Evolutionary conservation across 2,329 filamentous ascomycete genomes (phyloP).

Genomic region (Verticillium tricorpus): DNA sequence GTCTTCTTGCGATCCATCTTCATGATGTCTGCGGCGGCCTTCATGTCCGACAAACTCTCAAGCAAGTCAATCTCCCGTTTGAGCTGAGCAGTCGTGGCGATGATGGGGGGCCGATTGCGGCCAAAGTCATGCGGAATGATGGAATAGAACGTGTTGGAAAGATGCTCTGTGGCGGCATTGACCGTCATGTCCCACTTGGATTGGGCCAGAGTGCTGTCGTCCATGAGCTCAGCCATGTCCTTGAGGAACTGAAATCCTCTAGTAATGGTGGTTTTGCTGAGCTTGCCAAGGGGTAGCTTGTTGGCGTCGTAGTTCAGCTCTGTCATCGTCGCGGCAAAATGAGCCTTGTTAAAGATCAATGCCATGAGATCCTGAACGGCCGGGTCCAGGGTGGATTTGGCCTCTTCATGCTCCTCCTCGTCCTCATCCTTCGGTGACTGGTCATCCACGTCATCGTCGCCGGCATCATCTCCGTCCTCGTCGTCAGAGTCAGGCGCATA

Average conservation of each 20-base stretch:
- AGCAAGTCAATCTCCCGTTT: slow-evolving; percentile 76
- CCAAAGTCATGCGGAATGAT: slow-evolving; percentile 80
- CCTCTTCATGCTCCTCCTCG: slow-evolving; percentile 19
- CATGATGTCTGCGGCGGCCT: slow-evolving; percentile 73
- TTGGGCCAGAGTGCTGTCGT: slow-evolving; percentile 42
- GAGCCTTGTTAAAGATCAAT: slow-evolving; percentile 77
- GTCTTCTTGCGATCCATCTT: slow-evolving; percentile 48
- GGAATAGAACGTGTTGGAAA: slow-evolving; percentile 78
- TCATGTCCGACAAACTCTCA: slow-evolving; percentile 80
- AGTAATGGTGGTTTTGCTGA: slow-evolving; percentile 73
- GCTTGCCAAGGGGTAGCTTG: slow-evolving; percentile 79
- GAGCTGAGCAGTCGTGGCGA: slow-evolving; percentile 50
- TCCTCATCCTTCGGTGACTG: slow-evolving; percentile 22
- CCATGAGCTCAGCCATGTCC: slow-evolving; percentile 64
- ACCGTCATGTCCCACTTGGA: slow-evolving; percentile 35
- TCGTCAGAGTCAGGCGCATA: slow-evolving; percentile 68
- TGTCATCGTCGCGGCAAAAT: slow-evolving; percentile 63
- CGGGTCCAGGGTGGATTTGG: slow-evolving; percentile 49
- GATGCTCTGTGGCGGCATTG: slow-evolving; percentile 44
- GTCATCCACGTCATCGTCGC: slow-evolving; percentile 23
- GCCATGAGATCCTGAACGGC: slow-evolving; percentile 66
- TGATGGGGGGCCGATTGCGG: slow-evolving; percentile 66
- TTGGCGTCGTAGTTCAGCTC: slow-evolving; percentile 67
- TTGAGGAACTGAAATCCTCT: slow-evolving; percentile 75
- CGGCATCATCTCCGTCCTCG: slow-evolving; percentile 35